Evolutionary conservation across 805 yeast species (phyloP), one percentile per base, ranked within the genome.

Genomic region (Saccharomyces mikatae): DNA sequence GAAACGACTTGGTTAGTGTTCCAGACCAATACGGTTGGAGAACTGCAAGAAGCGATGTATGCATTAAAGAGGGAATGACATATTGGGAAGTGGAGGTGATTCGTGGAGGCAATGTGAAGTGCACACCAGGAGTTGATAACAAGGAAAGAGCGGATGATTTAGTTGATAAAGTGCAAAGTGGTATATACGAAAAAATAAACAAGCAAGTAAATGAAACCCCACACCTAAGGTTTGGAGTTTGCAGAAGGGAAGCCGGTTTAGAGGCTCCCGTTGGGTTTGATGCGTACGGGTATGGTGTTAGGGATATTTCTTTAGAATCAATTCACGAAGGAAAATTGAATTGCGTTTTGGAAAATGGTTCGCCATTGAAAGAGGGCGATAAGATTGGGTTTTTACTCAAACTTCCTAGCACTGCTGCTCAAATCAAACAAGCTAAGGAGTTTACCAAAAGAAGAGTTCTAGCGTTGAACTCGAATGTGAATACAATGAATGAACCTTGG

Each of bases 251-350:
- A 64, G 94, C 96, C 1, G 81, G 89, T 50, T 70, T 91, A 47
- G 97, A 92, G 61, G 96, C 96, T 0, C 98, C 99, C 0, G 94
- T 91, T 5, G 99, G 99, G 2, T 89, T 81, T 63, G 98, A 94
- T 69, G 92, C 90, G 0, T 94, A 90, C 71, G 92, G 97, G 0
- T 92, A 94, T 69, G 97, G 96, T 1, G 64, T 94, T 2, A 76
- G 97, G 56, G 97, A 92, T 70, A 77, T 79, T 41, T 76, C 78
- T 6, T 91, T 96, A 1, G 87, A 87, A 60, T 80, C 80, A 29
- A 76, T 94, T 26, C 95, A 94, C 59, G 67, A 65, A 41, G 72
- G 74, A 14, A 63, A 61, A 48, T 47, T 66, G 22, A 52, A 46
- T n/a, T 71, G 78, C 32, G 80, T 81, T 58, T 74, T 85, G 75